A percentile compares a stretch with the other conserved stretches of the same genome.
Conservation (phyloP, 371 early-diverging fungal species). For the Mortierella sp. region DNA sequence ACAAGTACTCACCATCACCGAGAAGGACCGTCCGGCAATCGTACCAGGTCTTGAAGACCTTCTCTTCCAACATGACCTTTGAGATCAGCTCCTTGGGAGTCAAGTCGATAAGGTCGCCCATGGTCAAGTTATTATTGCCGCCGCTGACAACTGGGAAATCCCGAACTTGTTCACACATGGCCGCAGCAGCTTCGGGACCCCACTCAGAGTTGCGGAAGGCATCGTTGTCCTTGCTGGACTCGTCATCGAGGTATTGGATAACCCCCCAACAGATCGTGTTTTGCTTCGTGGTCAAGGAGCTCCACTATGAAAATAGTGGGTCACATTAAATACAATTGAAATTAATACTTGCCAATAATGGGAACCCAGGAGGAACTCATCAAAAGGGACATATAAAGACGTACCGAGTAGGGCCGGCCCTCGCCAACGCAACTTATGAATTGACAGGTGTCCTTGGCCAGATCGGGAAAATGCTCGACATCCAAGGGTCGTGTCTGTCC, state of each 20-base stretch:
- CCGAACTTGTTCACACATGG: slow-evolving; percentile 21
- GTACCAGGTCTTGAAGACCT: slow-evolving; percentile 36
- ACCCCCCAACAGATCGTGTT: slow-evolving; percentile 19
- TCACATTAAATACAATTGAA: not conserved
- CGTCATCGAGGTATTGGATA: not conserved
- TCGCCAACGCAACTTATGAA: slow-evolving; percentile 14
- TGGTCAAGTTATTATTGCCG: not conserved
- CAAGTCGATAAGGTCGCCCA: slow-evolving; percentile 23
- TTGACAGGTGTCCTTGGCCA: slow-evolving; percentile 9
- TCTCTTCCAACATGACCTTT: slow-evolving; percentile 39
- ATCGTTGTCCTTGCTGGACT: not conserved
- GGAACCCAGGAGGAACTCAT: not conserved
- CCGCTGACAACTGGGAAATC: slow-evolving; percentile 13
- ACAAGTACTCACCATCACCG: slow-evolving; percentile 25
- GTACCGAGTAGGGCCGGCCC: slow-evolving; percentile 16
- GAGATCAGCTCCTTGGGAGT: slow-evolving; percentile 25
- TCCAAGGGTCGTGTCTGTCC: slow-evolving; percentile 21
- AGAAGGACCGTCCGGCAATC: slow-evolving; percentile 32
- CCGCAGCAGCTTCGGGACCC: slow-evolving; percentile 13
- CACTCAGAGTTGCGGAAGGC: slow-evolving; percentile 15
- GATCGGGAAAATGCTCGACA: not conserved
- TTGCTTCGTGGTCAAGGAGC: not conserved
- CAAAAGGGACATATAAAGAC: not conserved
- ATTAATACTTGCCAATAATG: not conserved
- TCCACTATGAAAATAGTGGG: not conserved